phyloP scores from a whole-genome alignment of 2,329 filamentous ascomycete species.

The Cephalotrichum gorgonifer region DNA sequence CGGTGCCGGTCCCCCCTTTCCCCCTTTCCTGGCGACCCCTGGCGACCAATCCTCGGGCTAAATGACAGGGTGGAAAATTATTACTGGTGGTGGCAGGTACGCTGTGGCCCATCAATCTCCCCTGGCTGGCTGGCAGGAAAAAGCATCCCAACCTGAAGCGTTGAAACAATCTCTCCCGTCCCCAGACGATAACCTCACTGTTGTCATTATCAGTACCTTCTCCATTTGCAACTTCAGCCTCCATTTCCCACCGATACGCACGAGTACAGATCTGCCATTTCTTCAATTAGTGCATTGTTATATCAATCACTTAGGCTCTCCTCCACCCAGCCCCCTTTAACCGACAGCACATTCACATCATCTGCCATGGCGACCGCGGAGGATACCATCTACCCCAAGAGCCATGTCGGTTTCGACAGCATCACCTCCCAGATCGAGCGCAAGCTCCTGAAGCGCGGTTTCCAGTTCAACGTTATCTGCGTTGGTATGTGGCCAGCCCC shows the following conservation, averaged over 20 bases:
- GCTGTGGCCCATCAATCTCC: constrained; percentile 1
- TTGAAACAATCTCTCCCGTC: constrained; percentile 5
- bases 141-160: constrained; percentile 2
- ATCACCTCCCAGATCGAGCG: constrained; percentile 99
- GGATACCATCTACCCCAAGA: constrained; percentile 74
- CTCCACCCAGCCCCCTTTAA: neutral
- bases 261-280: neutral
- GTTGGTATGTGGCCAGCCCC: constrained; percentile 62
- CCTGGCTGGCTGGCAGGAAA: constrained; percentile 2
- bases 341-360: neutral
- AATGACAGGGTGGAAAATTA: constrained; percentile 6
- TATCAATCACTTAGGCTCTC: neutral
- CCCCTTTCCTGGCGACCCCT: constrained; percentile 23
- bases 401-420: constrained; percentile 99
- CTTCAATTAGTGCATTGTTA: neutral
- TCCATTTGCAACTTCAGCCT: neutral
- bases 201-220: constrained; percentile 1
- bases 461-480: constrained; percentile 99
- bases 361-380: constrained; percentile 48
- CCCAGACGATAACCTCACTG: constrained; percentile 2
- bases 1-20: constrained; percentile 22
- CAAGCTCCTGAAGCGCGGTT: constrained; percentile 98
- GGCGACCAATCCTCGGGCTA: constrained; percentile 2
- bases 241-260: neutral
- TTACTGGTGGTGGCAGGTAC: constrained; percentile 5